Evolutionary conservation across 2,329 filamentous ascomycete genomes (phyloP).

Genomic region (Aspergillus alliaceus): DNA sequence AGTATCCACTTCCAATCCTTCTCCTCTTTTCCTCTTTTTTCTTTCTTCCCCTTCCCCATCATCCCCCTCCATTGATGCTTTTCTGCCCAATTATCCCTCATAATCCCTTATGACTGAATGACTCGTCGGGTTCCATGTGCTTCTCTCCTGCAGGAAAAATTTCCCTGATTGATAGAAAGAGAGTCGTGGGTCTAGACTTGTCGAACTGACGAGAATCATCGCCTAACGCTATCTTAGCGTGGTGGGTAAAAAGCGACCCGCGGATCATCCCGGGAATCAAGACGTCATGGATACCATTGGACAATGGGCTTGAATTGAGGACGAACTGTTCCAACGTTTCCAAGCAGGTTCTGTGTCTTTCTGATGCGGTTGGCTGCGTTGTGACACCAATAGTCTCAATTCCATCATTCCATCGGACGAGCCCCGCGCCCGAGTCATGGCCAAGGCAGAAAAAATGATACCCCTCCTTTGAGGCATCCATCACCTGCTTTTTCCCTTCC

Average conservation of each 20-base stretch:
- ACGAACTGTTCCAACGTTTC: not conserved
- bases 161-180: not conserved
- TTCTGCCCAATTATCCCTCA: not conserved
- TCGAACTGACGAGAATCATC: conserved; percentile 12
- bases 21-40: not conserved
- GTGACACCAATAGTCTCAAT: conserved; percentile 5
- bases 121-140: conserved; percentile 5
- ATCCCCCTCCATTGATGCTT: not conserved
- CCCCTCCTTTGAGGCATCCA: not conserved
- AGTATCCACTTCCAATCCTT: not conserved
- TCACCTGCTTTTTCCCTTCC: not conserved
- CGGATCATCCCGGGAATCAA: conserved; percentile 12
- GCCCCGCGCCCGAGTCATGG: not conserved
- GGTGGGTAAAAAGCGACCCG: conserved; percentile 5
- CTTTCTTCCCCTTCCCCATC: not conserved
- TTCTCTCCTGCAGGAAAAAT: not conserved
- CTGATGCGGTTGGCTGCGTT: not conserved
- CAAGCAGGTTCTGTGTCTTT: conserved; percentile 5
- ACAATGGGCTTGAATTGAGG: no score
- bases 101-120: not conserved
- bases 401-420: conserved; percentile 7
- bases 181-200: conserved; percentile 1
- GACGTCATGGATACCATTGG: conserved; percentile 8
- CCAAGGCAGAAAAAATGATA: not conserved
- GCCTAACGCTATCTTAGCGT: conserved; percentile 11